A percentile compares a stretch with the other conserved stretches of the same genome.
phyloP scores from a whole-genome alignment of 2,329 filamentous ascomycete genomes.

The Colletotrichum tropicale region DNA sequence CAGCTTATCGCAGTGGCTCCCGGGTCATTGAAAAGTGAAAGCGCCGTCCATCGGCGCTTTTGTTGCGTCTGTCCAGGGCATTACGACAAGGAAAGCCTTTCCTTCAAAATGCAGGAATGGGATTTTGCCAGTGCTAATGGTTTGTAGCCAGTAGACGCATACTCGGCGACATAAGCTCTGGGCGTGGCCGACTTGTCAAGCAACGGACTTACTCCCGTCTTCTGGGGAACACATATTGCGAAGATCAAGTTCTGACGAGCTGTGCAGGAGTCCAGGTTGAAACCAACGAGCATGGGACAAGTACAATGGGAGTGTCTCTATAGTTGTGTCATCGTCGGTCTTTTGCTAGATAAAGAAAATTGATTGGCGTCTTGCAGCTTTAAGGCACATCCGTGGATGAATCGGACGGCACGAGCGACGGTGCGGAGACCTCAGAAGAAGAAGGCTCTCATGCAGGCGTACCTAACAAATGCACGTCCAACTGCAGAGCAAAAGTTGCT shows the following conservation, averaged over 20 bases:
- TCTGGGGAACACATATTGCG: accelerated
- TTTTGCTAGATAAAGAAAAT: too few relatives aligned
- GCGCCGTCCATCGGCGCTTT: too few relatives aligned
- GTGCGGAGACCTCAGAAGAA: accelerated
- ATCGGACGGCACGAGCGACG: accelerated
- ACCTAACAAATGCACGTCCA: neutral
- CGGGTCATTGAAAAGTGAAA: too few relatives aligned
- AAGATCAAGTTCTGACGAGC: too few relatives aligned
- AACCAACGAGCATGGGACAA: accelerated
- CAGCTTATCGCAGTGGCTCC: too few relatives aligned
- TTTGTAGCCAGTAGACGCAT: neutral
- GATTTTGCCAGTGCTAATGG: neutral
- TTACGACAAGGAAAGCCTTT: too few relatives aligned
- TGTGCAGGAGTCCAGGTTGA: accelerated
- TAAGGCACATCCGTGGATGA: neutral
- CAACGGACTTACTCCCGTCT: too few relatives aligned
- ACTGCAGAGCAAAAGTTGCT: accelerated
- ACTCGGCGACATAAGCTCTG: too few relatives aligned
- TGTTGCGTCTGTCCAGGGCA: too few relatives aligned
- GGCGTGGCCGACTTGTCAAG: accelerated
- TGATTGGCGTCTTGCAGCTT: too few relatives aligned
- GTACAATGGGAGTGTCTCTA: accelerated
- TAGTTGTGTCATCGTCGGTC: too few relatives aligned
- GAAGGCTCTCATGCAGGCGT: neutral
- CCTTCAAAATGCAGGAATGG: neutral